Evolutionary conservation across 2,329 filamentous ascomycete species (phyloP), one percentile per base, ranked within the genome.

Genomic region (Akanthomyces muscarius): DNA sequence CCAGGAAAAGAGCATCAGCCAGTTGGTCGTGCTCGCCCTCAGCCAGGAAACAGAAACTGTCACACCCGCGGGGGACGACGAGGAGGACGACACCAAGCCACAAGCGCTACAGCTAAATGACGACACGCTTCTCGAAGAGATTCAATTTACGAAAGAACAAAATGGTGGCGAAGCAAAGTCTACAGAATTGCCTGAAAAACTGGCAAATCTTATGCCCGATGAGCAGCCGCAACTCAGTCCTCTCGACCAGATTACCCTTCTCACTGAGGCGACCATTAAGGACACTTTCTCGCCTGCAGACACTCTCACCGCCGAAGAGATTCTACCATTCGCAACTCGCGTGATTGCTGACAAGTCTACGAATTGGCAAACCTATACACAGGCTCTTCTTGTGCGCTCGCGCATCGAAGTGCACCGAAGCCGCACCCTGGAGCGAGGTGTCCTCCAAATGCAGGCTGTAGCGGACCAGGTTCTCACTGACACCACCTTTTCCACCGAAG

Each of bases 351-450:
- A 95, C 65, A 93, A 94, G 68, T 90, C 90, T 52, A 94, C 92
- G 0, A 99, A 98, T 74, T 99, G 95, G 95, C 95, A 98, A 74
- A 89, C 97, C 41, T 98, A 98, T 73, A 97, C 95, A 0, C 93
- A 98, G 72, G 95, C 92, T 0, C 80, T 99, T 10, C 81, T 99
- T 0, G 90, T 98, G 1, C 85, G 95, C 51, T 96, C 91, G 65
- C 84, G 95, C 18, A 94, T 98, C 61, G 95, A 99, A 75, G 83
- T 93, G 0, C 93, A 96, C 75, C 86, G 87, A 60, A 91, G 93
- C 60, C 84, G 94, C 61, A 99, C 95, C 0, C 83, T 96, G 44
- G 95, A 99, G 76, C 83, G 95, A 64, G 91, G 92, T 52, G 86
- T 99, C 0, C 79, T 99, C 23, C 95, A 99, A 76, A 84, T 99